Conservation (phyloP, 2,329 filamentous ascomycete species). For the Pseudopyrenochaeta lycopersici region DNA sequence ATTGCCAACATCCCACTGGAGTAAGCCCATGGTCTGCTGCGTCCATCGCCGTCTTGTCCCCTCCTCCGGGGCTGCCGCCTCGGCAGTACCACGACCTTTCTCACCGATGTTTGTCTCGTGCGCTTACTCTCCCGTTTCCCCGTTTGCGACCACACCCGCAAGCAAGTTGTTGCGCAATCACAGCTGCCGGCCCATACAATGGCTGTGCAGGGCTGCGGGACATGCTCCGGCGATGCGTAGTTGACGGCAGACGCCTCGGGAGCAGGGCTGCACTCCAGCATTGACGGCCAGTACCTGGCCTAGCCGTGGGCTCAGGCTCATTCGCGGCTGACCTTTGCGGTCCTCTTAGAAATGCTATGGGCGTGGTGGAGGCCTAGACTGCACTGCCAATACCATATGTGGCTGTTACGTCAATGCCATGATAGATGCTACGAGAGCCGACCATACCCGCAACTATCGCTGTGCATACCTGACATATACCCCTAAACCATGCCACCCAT, state of each 20-base stretch:
- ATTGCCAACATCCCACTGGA: slow-evolving; percentile 3
- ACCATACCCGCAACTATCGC: too few relatives aligned
- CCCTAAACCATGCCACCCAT: too few relatives aligned
- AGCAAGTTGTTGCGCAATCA: slow-evolving; percentile 26
- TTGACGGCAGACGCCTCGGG: background rate
- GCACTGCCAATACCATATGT: background rate
- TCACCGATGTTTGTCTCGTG: slow-evolving; percentile 17
- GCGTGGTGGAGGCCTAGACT: too few relatives aligned
- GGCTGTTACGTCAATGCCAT: too few relatives aligned
- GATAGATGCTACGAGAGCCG: too few relatives aligned
- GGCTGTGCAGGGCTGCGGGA: slow-evolving; percentile 14
- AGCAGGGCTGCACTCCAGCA: slow-evolving; percentile 1
- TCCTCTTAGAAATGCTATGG: background rate
- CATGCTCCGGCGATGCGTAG: slow-evolving; percentile 12
- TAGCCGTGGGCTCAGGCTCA: background rate
- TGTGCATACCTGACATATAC: too few relatives aligned
- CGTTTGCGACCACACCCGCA: slow-evolving; percentile 16
- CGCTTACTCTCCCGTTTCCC: slow-evolving; percentile 25
- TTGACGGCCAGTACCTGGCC: background rate
- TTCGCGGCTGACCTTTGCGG: background rate
- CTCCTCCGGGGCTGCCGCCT: slow-evolving; percentile 9
- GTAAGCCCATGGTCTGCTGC: slow-evolving; percentile 2
- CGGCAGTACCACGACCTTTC: slow-evolving; percentile 12
- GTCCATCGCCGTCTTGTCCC: slow-evolving; percentile 9
- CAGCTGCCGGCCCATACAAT: slow-evolving; percentile 15